phyloP scores from a whole-genome alignment of 164 flowering plant species.

The Sextonia rubra region DNA sequence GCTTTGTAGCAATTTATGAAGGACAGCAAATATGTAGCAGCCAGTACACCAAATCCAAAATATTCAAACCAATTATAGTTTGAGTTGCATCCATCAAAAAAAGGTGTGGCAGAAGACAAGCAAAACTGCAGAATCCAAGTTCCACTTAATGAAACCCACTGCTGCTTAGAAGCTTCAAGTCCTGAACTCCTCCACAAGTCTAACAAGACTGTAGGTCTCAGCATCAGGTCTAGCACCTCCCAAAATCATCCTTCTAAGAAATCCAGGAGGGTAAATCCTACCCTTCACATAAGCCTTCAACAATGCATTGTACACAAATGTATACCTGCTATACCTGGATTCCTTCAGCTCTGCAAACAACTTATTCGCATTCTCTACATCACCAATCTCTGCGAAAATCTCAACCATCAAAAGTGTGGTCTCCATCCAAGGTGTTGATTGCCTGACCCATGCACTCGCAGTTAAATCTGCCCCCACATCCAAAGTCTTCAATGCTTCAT shows the following conservation, averaged over 20 bases:
- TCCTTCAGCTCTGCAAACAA: conserved; percentile 60
- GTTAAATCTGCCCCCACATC: conserved; percentile 39
- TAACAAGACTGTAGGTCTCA: conserved; percentile 81
- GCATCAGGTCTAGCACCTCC: conserved; percentile 92
- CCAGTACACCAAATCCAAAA: too few species aligned
- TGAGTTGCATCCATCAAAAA: not conserved
- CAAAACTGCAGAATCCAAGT: not conserved
- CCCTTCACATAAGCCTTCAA: conserved; percentile 85
- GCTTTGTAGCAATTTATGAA: not conserved
- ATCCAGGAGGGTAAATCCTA: conserved; percentile 60
- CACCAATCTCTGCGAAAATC: conserved; percentile 72
- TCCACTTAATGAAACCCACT: not conserved
- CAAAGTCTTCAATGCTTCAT: conserved; percentile 63
- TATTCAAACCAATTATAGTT: not conserved
- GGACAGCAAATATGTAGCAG: not conserved
- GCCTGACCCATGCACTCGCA: conserved; percentile 38
- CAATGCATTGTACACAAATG: conserved; percentile 79
- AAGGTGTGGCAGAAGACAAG: not conserved
- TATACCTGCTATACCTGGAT: conserved; percentile 69
- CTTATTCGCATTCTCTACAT: conserved; percentile 66
- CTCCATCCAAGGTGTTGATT: conserved; percentile 89
- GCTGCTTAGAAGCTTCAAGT: not conserved
- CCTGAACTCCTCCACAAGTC: conserved; percentile 61
- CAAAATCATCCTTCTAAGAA: conserved; percentile 78
- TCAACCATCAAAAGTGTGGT: conserved; percentile 69